These are phyloP conservation scores for Fusarium domesticum DNA, from an alignment of 2,329 filamentous ascomycete genomes.

Conservation along the genomic window DNA sequence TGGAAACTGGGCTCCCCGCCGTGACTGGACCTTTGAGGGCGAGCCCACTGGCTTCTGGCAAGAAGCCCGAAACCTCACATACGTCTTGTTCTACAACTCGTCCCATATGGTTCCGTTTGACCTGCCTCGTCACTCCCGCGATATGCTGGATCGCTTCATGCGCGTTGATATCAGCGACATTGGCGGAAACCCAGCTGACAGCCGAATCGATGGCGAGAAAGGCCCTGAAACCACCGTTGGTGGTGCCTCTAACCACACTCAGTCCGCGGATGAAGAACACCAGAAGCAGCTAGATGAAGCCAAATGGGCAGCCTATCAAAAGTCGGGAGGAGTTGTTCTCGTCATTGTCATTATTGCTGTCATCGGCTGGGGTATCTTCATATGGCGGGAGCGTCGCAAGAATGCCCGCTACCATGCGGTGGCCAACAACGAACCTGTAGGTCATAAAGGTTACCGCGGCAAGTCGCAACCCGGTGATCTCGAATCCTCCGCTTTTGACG, in stretches of 20 bases:
- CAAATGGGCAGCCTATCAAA: slow-evolving; percentile 84
- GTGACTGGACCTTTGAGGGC: slow-evolving; percentile 91
- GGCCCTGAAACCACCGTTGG: slow-evolving; percentile 74
- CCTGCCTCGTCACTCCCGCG: slow-evolving; percentile 76
- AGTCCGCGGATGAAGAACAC: slow-evolving; percentile 54
- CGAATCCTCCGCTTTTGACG: slow-evolving; percentile 64
- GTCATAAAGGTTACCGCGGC: slow-evolving; percentile 45
- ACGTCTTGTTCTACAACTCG: slow-evolving; percentile 91
- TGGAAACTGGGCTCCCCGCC: slow-evolving; percentile 86
- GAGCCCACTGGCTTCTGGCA: slow-evolving; percentile 89
- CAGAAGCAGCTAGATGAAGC: slow-evolving; percentile 74
- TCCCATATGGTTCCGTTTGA: slow-evolving; percentile 99
- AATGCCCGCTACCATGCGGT: slow-evolving; percentile 54
- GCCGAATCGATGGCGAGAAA: slow-evolving; percentile 80
- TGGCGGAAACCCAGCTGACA: slow-evolving; percentile 75
- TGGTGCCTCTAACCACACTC: slow-evolving; percentile 55
- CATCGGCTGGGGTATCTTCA: slow-evolving; percentile 68
- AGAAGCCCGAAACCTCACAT: slow-evolving; percentile 89
- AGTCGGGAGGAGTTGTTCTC: slow-evolving; percentile 81
- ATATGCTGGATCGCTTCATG: slow-evolving; percentile 98
- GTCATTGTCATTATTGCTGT: slow-evolving; percentile 76
- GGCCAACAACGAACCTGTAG: slow-evolving; percentile 36
- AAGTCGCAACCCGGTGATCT: slow-evolving; percentile 51
- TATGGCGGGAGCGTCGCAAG: slow-evolving; percentile 61
- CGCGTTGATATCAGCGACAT: slow-evolving; percentile 86